These are phyloP conservation scores for Fusarium buxicola DNA, from an alignment of 2,329 filamentous ascomycete genomes.

Conservation along the genomic window DNA sequence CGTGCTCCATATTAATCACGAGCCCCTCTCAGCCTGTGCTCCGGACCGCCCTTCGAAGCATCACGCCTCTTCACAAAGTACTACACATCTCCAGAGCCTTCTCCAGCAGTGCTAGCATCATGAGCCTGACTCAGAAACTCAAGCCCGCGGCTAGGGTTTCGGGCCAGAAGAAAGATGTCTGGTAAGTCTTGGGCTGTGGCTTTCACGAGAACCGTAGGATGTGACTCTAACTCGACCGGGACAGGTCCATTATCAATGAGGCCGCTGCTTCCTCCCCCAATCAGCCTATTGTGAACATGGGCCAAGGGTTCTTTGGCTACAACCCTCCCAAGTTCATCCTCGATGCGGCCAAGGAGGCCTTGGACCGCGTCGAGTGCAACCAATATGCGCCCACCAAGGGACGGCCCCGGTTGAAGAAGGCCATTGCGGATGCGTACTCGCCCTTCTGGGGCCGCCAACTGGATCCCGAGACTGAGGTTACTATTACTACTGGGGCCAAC, in stretches of 20 bases:
- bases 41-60: constrained; percentile 35
- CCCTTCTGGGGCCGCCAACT: constrained; percentile 85
- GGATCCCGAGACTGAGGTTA: constrained; percentile 91
- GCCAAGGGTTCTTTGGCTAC: constrained; percentile 85
- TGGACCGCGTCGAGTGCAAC: constrained; percentile 95
- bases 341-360: constrained; percentile 88
- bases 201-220: not conserved
- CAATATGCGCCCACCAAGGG: constrained; percentile 98
- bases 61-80: constrained; percentile 27
- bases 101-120: constrained; percentile 47
- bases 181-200: constrained; percentile 51
- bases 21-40: constrained; percentile 33
- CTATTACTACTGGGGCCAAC: constrained; percentile 92
- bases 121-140: constrained; percentile 59
- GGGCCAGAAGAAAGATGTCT: constrained; percentile 64
- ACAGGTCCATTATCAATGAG: constrained; percentile 74
- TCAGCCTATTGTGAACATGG: constrained; percentile 74
- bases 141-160: constrained; percentile 64
- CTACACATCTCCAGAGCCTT: constrained; percentile 26
- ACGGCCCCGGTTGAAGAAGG: constrained; percentile 89
- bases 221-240: constrained; percentile 11
- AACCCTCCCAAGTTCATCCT: constrained; percentile 93
- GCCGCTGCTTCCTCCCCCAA: constrained; percentile 71
- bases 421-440: constrained; percentile 91
- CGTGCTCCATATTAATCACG: constrained; percentile 44